Base-by-base conservation (phyloP, 805 yeast species). In the Schwanniomyces vanrijiae region DNA sequence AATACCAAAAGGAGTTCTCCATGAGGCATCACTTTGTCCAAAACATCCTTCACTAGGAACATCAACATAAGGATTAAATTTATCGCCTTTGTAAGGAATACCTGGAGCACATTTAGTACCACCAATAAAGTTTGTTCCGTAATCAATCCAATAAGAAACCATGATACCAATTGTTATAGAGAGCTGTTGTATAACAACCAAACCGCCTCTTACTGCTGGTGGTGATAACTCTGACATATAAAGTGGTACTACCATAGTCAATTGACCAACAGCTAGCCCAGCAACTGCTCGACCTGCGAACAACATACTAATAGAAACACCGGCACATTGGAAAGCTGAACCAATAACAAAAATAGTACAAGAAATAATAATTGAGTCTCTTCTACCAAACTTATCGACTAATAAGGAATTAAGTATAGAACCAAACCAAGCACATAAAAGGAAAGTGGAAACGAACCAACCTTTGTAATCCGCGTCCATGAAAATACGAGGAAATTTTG, bases 231-330 rank as follows among this genome's bases (percentile, higher is more conserved):
- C 95, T 2, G 90, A 77, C 62, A 84, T 90, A 80, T 86, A 86
- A 54, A 83, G 82, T n/a, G 94, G 94, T 45, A 86, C 83, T 37
- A 88, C 82, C 33, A 89, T 82, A 18, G 90, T 84, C 60, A 81
- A 81, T 61, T 85, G 65, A 50, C 94, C 94, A 51, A 83, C 85
- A 55, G 91, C 94, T 40, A 84, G 55, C 58, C 94, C 90, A 18
- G 87, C 80, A 34, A 82, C 60, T 40, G 83, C 83, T 70, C 94
- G 78, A 22, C 89, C 91, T 49, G 83, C 68, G 48, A 85, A 80
- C 48, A 87, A 80, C 66, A 84, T 88, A 33, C 84, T 88, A 45
- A 82, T 62, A 55, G 55, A 58, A 51, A 11, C 52, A 52, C 46
- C 57, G 22, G 88, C 76, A 47, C 81, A 55, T 25, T 86, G 83